Evolutionary conservation across 2,329 filamentous ascomycete genomes (phyloP).

Genomic region (Amesomyces nigricolor): DNA sequence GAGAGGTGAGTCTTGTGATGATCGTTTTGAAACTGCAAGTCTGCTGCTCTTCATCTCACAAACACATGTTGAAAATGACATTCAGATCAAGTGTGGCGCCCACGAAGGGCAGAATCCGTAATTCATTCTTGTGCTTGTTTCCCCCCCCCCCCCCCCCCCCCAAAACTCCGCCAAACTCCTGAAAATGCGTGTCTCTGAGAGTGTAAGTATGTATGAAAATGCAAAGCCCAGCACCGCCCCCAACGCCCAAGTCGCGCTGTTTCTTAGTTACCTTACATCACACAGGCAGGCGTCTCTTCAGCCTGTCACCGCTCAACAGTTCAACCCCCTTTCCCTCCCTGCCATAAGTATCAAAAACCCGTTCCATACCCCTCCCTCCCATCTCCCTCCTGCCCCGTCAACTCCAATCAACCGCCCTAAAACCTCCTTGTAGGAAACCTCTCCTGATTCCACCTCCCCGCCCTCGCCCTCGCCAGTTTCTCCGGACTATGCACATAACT

Average conservation of each 20-base stretch:
- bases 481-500: constrained; percentile 28
- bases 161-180: background rate
- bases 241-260: too few relatives aligned
- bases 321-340: background rate
- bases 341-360: background rate
- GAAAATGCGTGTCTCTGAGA: background rate
- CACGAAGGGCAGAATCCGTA: too few relatives aligned
- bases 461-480: constrained; percentile 37
- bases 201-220: background rate
- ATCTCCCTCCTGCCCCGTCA: too few relatives aligned
- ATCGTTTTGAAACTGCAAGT: too few relatives aligned
- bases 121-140: background rate
- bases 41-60: too few relatives aligned
- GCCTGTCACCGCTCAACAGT: too few relatives aligned
- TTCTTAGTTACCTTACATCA: background rate
- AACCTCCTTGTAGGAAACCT: constrained; percentile 35
- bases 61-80: too few relatives aligned
- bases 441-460: constrained; percentile 36
- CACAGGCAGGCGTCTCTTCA: background rate
- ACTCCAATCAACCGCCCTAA: background rate
- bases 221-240: background rate
- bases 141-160: background rate
- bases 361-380: background rate
- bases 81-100: too few relatives aligned
- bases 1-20: too few relatives aligned